Evolutionary conservation across 257 asterid species (phyloP).

Genomic region (Eustoma russellianum): DNA sequence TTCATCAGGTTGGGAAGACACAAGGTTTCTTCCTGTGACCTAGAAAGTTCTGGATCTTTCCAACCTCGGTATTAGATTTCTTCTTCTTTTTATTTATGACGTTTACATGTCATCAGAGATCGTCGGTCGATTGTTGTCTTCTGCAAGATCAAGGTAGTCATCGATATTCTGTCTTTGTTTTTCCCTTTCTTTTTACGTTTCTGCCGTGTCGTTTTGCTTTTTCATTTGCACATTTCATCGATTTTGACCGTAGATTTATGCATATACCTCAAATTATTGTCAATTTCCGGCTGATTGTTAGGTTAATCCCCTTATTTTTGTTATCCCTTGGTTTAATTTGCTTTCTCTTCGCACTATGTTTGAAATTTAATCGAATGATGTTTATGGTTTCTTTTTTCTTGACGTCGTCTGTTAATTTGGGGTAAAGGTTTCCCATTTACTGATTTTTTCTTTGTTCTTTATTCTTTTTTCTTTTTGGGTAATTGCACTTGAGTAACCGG

Average conservation of each 20-base stretch:
- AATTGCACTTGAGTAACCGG: too few relatives aligned
- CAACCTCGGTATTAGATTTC: neutral
- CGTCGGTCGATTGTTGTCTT: neutral
- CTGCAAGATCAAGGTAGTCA: neutral
- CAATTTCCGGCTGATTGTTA: neutral
- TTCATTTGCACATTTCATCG: neutral
- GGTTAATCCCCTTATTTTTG: too few relatives aligned
- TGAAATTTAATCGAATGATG: neutral
- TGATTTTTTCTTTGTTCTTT: too few relatives aligned
- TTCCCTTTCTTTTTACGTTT: neutral
- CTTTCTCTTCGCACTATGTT: neutral
- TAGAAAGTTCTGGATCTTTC: constrained; percentile 5
- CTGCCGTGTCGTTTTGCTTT: neutral
- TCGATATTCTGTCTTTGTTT: neutral
- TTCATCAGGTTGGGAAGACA: neutral
- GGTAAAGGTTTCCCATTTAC: too few relatives aligned
- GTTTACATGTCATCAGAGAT: too few relatives aligned
- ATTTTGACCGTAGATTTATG: neutral
- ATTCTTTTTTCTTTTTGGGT: too few relatives aligned
- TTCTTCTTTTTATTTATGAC: neutral
- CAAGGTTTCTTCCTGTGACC: too few relatives aligned
- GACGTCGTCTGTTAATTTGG: too few relatives aligned
- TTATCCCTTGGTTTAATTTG: too few relatives aligned
- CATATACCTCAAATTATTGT: too few relatives aligned
- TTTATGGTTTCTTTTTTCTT: too few relatives aligned